Base-by-base conservation (phyloP, 768 basidiomycete genomes). In the Pisolithus microcarpus region DNA sequence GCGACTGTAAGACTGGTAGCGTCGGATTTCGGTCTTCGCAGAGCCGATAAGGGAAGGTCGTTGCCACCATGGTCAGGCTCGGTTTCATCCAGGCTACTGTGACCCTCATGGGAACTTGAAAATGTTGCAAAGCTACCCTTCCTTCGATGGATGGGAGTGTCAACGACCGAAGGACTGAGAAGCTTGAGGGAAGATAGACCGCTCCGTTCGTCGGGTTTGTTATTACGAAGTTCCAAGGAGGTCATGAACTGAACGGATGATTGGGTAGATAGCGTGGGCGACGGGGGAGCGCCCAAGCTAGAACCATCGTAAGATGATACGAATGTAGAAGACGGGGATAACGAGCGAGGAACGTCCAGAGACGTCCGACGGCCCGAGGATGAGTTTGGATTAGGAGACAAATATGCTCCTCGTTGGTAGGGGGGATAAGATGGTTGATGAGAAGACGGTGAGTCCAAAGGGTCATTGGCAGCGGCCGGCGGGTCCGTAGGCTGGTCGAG, bases 221-320 rank as follows among this genome's bases (percentile, higher is more conserved):
- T 90, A 39, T 83, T 79, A 36, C 89, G 80, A 43, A 91, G 62
- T 4, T 75, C 74, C 4, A 80, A 68, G 7, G 81, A 70, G 3
- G 78, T 76, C 1, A 65, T 66, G 52, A 84, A 88, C 31, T 81
- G 78, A 0, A 78, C 75, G 0, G 80, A 80, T 3, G 84, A 85
- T 15, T 72, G 75, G 3, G 74, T 78, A 0, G 89, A 87, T 9
- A 87, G 73, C 0, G 88, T 89, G 1, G 88, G 89, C 0, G 88
- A 91, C 0, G 88, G 87, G 0, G 88, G 88, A 1, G 67, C 64
- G 8, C 53, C 51, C 7, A 65, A 60, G 0, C 66, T 75, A 21
- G 70, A 68, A 36, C 68, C 72, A 42, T 76, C 76, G n/a, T 75
- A 71, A 0, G 70, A 73, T 7, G 71, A 70, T 1, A 73, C 65